Base-by-base conservation (phyloP, 73 alveolate genomes). In the Tetrahymena borealis region DNA sequence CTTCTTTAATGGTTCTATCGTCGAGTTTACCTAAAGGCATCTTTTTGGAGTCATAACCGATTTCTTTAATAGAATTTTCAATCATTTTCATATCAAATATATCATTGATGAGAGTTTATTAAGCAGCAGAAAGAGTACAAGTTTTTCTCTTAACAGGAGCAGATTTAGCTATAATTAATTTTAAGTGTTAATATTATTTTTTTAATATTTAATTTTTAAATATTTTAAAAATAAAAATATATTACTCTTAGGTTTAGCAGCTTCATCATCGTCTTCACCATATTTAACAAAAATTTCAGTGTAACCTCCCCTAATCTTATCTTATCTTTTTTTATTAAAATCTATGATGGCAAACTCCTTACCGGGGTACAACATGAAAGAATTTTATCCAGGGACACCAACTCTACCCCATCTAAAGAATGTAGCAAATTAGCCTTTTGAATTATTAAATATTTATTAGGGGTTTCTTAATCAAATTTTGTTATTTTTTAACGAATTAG, bases 1-100 rank as follows among this genome's bases (percentile, higher is more conserved):
- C 95, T 15, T 33, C 20, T 78, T 39, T 92, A 32, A 92, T 92
- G 11, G 95, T 92, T 92, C 38, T 18, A 38, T n/a, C 78, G 24
- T 78, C 95, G 32, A 92, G 78, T 24, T 92, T 78, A 24, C 95
- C 95, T 85, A 92, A 92, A 7, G 95, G 95, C 95, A 92, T 92
- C 41, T 40, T 78, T n/a, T 78, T 40, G 24, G 95, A 78, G 78
- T 92, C 95, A 92, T 92, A 92, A 38, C 95, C 95, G 32, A 92
- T 92, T 60, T 60, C 85, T 60, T 60, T 60, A 60, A 60, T 60
- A 2, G 36, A 24, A 60, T 28, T 60, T 9, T 60, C 85, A 20
- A 60, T 60, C 85, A 60, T 60, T 60, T 60, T 60, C 85, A 60
- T 60, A 60, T 60, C 85, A 60, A 60, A 60, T 24, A 60, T 60